Evolutionary conservation across 768 basidiomycete genomes (phyloP).

Genomic region (Serendipita vermifera): DNA sequence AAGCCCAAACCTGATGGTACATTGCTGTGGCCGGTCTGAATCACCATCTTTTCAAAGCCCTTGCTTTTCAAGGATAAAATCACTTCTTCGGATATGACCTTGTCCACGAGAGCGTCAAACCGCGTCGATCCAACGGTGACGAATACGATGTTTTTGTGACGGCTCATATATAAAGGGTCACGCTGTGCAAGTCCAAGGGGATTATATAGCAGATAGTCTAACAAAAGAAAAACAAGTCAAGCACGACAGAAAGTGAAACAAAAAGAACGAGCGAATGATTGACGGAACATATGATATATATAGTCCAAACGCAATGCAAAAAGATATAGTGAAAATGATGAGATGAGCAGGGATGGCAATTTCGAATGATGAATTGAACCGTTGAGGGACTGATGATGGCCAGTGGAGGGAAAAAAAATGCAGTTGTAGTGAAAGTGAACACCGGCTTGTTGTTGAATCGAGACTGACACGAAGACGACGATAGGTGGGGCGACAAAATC

Average conservation of each 20-base stretch:
- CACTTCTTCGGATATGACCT: slow-evolving; percentile 43
- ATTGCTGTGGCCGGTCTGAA: slow-evolving; percentile 69
- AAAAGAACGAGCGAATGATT: no score
- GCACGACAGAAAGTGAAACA: no score
- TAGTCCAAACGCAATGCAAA: not conserved
- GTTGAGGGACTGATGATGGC: not conserved
- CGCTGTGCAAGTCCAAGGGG: no score
- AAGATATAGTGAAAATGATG: not conserved
- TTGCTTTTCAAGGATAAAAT: slow-evolving; percentile 38
- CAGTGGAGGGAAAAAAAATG: not conserved
- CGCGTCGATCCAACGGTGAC: slow-evolving; percentile 84
- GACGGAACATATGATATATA: not conserved
- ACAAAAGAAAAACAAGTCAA: no score
- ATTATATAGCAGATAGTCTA: no score
- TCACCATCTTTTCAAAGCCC: slow-evolving; percentile 47
- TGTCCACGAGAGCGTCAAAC: slow-evolving; percentile 62
- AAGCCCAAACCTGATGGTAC: slow-evolving; percentile 23
- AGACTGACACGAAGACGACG: not conserved
- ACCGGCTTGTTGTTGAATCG: not conserved
- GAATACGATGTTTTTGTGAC: slow-evolving; percentile 30
- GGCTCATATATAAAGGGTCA: no score
- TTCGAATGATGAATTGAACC: not conserved
- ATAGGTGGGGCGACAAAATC: not conserved
- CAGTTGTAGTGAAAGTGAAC: not conserved
- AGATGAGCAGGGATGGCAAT: not conserved